Evolutionary conservation across 2,329 filamentous ascomycete genomes (phyloP), one percentile per base, ranked within the genome.

Genomic region (Penicillium sp.): DNA sequence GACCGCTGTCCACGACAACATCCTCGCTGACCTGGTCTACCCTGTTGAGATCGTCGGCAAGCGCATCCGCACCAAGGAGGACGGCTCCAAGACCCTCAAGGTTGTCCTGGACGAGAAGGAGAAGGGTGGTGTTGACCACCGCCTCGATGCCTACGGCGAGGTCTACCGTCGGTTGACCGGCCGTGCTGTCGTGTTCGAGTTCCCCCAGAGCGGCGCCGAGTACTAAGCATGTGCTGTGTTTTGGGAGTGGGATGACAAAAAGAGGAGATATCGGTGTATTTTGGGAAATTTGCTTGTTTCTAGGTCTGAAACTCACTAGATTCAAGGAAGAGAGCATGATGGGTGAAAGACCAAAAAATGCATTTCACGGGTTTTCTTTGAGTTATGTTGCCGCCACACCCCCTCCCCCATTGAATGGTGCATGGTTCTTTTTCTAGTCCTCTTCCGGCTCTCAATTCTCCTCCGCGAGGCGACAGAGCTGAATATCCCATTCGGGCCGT

Each of bases 71-170:
- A 98, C 95, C 86, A 94, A 96, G 86, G 94, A 98, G 88, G 95
- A 99, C 83, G 92, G 92, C 82, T 89, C 86, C 89, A 98, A 98
- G 91, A 84, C 92, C 79, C 89, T 98, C 83, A 99, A 99, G 91
- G 92, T 99, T 81, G 87, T 99, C 79, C 89, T 99, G 63, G 95
- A 99, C 83, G 95, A 98, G 91, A 99, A 99, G 92, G 95, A 99
- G 91, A 91, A 93, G 76, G 94, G 93, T 78, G 92, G 93, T 81
- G 94, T 99, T 75, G 95, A 99, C 88, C 97, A 98, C 90, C 89
- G 95, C 81, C 91, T 99, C 75, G 95, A 99, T 84, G 97, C 94
- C 80, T 99, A 99, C 88, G 91, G 92, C 70, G 95, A 99, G 89
- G 95, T 99, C 80, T 99, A 99, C 91, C 92, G 92, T 83, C 90